Evolutionary conservation across 352 stramenopile species (phyloP), one percentile per base, ranked within the genome.

Genomic region (Phytophthora aleatoria): DNA sequence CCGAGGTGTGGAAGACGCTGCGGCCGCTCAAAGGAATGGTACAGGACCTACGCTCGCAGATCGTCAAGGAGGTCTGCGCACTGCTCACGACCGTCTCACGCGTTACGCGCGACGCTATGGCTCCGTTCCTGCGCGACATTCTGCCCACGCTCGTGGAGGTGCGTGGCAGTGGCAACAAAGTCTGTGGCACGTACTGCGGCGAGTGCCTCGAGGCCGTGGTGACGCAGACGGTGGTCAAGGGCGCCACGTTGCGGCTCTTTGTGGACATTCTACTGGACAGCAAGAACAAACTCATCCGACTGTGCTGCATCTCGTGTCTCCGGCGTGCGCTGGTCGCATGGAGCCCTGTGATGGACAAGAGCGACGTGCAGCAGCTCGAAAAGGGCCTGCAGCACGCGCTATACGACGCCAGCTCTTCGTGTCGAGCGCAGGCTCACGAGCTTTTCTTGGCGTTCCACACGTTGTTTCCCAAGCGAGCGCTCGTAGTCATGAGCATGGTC

Each of bases 211-310:
- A 95, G 50, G 61, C 80, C 11, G 64, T 93, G 16, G 76, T 91
- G 24, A 67, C 71, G 47, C 75, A 82, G 61, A 89, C 82, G 24
- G 79, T 92, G 48, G 75, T 92, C 44, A 92, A 92, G 52, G 85
- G 87, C 51, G 63, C 83, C 30, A 94, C 80, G 44, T 67, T 95
- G 61, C 75, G 83, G 47, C 76, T 87, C 16, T 86, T 94, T 50
- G 82, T 91, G 16, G 85, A 94, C 42, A 85, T 81, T 52, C 59
- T 90, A 41, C 63, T 89, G 15, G 83, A 92, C 43, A 92, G 73
- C 70, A 94, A 93, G 68, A 94, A 89, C 73, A 92, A 93, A 49
- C 67, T 83, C 60, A 92, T 95, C 57, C 85, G 87, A 24, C 66
- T 87, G 15, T 84, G 76, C 68, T 95, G 87, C 59, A 85, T 94